Evolutionary conservation across 2,329 filamentous ascomycete species (phyloP).

Genomic region (Epichloe elymi): DNA sequence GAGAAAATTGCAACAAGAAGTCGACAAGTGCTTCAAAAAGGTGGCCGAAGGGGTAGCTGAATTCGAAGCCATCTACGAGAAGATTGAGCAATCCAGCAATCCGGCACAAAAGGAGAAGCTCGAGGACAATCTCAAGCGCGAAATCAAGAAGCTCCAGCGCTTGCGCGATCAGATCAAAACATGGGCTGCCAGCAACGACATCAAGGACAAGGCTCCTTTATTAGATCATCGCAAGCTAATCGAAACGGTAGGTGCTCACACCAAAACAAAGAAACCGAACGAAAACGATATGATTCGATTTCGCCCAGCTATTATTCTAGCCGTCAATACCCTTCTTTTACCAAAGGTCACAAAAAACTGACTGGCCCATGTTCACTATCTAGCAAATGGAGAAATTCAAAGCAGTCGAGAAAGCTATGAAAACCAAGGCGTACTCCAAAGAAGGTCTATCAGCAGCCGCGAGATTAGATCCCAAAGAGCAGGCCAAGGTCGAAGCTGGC

Average conservation of each 20-base stretch:
- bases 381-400: slow-evolving; percentile 99
- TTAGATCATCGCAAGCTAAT: slow-evolving; percentile 91
- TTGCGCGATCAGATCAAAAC: slow-evolving; percentile 98
- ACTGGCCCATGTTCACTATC: slow-evolving; percentile 7
- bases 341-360: neutral
- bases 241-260: slow-evolving; percentile 62
- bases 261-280: neutral
- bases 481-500: slow-evolving; percentile 78
- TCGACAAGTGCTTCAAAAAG: slow-evolving; percentile 99
- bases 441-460: slow-evolving; percentile 85
- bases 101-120: slow-evolving; percentile 95
- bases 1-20: slow-evolving; percentile 93
- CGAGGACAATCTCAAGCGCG: slow-evolving; percentile 94
- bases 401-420: slow-evolving; percentile 99
- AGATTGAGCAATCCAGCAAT: slow-evolving; percentile 88
- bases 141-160: slow-evolving; percentile 98
- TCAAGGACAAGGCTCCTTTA: slow-evolving; percentile 97
- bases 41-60: slow-evolving; percentile 82
- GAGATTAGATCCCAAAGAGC: slow-evolving; percentile 94
- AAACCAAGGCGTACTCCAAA: slow-evolving; percentile 98
- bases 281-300: neutral
- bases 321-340: too few species aligned
- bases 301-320: too few species aligned
- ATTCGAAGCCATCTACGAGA: slow-evolving; percentile 94
- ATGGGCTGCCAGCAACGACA: slow-evolving; percentile 96